Conservation (phyloP, 345 rosid species). For the Ailanthus altissimus region DNA sequence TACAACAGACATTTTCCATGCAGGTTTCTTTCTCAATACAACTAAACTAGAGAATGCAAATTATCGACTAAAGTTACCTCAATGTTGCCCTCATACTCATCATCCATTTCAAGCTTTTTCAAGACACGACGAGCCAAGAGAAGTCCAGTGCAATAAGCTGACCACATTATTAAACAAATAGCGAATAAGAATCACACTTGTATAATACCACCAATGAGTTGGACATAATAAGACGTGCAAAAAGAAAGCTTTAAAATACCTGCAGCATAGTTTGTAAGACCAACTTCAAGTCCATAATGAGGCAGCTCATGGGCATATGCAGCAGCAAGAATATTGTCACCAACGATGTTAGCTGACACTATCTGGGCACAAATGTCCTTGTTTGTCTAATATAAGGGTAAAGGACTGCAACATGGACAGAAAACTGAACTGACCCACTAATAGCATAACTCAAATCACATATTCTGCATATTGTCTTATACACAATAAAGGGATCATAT, state of each 20-base stretch:
- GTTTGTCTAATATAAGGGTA: conserved; percentile 51
- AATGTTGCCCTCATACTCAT: conserved; percentile 66
- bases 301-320: conserved; percentile 73
- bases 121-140: conserved; percentile 76
- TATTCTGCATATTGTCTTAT: not conserved
- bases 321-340: conserved; percentile 61
- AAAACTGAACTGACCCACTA: not conserved
- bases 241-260: conserved; percentile 33
- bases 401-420: conserved; percentile 15
- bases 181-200: not conserved
- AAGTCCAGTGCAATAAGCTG: conserved; percentile 84
- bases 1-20: too few species aligned
- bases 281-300: conserved; percentile 62
- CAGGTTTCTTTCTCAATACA: not conserved
- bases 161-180: not conserved
- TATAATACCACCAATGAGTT: not conserved
- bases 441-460: not conserved
- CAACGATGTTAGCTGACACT: conserved; percentile 52
- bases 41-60: not conserved
- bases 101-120: conserved; percentile 71
- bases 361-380: conserved; percentile 67
- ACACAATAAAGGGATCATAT: not conserved
- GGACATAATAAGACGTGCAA: not conserved
- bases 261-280: conserved; percentile 70
- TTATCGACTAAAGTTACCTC: conserved; percentile 39